Conservation (phyloP, 257 asterid genomes). For the Scutellaria minor region DNA sequence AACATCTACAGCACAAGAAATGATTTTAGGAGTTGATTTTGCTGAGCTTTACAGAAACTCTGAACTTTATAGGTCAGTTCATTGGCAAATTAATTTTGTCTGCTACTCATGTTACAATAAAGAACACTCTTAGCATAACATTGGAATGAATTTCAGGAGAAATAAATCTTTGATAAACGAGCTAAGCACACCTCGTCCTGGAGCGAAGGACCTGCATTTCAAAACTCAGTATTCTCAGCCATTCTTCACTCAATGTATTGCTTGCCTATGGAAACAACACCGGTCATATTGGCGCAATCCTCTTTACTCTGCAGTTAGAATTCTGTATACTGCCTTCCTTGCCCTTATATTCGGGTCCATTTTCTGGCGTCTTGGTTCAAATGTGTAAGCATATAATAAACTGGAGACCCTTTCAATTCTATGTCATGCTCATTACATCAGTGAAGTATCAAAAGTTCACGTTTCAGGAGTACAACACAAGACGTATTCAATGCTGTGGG, state of each 20-base stretch:
- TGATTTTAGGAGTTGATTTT: constrained; percentile 49
- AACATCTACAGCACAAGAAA: constrained; percentile 51
- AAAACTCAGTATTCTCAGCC: constrained; percentile 52
- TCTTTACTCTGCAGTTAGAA: constrained; percentile 33
- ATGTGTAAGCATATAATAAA: constrained; percentile 12
- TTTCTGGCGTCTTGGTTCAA: constrained; percentile 39
- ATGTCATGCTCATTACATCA: neutral
- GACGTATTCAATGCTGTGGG: constrained; percentile 41
- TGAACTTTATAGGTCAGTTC: constrained; percentile 47
- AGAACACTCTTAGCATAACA: neutral
- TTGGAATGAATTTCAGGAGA: constrained; percentile 28
- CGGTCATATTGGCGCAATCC: constrained; percentile 45
- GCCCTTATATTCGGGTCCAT: constrained; percentile 31
- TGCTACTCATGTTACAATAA: neutral
- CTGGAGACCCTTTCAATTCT: neutral
- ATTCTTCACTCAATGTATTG: constrained; percentile 33
- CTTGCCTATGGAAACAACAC: constrained; percentile 45
- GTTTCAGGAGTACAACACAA: constrained; percentile 29
- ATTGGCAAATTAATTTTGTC: neutral
- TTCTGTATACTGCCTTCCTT: constrained; percentile 17
- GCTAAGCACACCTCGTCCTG: constrained; percentile 48
- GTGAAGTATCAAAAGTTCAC: no score
- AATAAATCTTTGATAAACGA: constrained; percentile 50
- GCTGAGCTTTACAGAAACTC: constrained; percentile 51
- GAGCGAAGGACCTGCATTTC: constrained; percentile 52